phyloP scores from a whole-genome alignment of 768 basidiomycete genomes.

The Hortiboletus flavorubellus region DNA sequence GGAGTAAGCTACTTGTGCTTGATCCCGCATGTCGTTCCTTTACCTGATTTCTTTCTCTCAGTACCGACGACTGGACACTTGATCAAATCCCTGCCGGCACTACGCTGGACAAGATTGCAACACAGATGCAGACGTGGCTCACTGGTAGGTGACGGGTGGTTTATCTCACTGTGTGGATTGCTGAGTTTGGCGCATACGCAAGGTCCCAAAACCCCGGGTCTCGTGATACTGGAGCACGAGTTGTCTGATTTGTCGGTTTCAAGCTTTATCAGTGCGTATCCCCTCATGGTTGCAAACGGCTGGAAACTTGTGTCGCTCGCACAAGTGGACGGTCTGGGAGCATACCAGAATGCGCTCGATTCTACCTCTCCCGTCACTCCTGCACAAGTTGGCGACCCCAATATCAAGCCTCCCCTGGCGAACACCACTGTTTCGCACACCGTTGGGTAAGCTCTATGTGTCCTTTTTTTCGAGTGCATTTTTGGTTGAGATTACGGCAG shows the following conservation, averaged over 20 bases:
- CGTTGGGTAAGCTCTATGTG: constrained; percentile 4
- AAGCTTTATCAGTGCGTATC: constrained; percentile 65
- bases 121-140: constrained; percentile 54
- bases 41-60: constrained; percentile 25
- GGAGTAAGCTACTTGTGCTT: constrained; percentile 49
- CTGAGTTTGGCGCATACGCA: background rate
- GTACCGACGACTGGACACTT: constrained; percentile 77
- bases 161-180: background rate
- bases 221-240: constrained; percentile 87
- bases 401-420: constrained; percentile 14
- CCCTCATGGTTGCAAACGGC: constrained; percentile 58
- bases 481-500: constrained; percentile 6
- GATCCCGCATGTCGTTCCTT: background rate
- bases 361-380: constrained; percentile 25
- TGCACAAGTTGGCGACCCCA: constrained; percentile 21
- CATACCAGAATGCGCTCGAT: constrained; percentile 48
- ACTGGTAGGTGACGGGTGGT: constrained; percentile 35
- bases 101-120: constrained; percentile 44
- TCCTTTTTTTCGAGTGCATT: background rate
- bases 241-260: constrained; percentile 53
- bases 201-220: constrained; percentile 73
- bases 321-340: constrained; percentile 35
- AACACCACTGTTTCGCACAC: constrained; percentile 6
- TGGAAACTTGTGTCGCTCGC: constrained; percentile 69
- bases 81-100: constrained; percentile 37